phyloP scores from a whole-genome alignment of 352 stramenopile species.

The Globisporangium recalcitrans region DNA sequence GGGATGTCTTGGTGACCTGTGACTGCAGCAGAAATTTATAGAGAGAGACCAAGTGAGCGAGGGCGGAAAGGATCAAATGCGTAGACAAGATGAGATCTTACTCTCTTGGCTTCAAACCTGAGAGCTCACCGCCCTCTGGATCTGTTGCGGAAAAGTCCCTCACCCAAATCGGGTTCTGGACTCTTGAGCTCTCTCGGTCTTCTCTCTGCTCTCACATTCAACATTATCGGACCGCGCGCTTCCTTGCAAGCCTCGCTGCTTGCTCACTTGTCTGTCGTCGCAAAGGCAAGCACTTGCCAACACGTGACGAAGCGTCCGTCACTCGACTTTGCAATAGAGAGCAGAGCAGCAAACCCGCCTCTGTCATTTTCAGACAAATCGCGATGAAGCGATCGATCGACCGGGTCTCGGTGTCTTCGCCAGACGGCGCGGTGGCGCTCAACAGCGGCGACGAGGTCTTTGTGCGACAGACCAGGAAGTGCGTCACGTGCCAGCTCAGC shows the following conservation, averaged over 20 bases:
- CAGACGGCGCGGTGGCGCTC: neutral
- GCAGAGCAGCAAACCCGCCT: neutral
- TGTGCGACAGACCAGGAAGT: constrained; percentile 16
- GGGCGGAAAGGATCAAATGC: constrained; percentile 12
- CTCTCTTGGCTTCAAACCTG: neutral
- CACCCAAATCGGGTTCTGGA: neutral
- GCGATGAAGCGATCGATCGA: constrained; percentile 51
- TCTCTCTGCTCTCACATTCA: neutral
- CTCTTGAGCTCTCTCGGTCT: constrained; percentile 13
- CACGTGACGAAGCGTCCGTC: constrained; percentile 7
- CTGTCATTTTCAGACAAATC: neutral
- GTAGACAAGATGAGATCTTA: constrained; percentile 31
- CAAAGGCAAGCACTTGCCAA: constrained; percentile 9
- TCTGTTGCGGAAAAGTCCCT: constrained; percentile 8
- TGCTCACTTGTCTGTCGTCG: neutral
- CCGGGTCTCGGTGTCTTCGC: constrained; percentile 19
- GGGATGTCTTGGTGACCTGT: too few relatives aligned
- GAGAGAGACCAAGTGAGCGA: neutral
- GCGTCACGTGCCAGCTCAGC: constrained; percentile 14
- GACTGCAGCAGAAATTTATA: neutral
- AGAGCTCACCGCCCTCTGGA: constrained; percentile 1
- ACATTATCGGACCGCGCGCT: neutral
- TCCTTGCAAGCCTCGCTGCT: neutral
- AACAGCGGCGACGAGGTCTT: constrained; percentile 11
- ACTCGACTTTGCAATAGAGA: neutral